These are phyloP conservation scores for Brassica juncea DNA, from an alignment of 345 rosid species.

Conservation along the genomic window DNA sequence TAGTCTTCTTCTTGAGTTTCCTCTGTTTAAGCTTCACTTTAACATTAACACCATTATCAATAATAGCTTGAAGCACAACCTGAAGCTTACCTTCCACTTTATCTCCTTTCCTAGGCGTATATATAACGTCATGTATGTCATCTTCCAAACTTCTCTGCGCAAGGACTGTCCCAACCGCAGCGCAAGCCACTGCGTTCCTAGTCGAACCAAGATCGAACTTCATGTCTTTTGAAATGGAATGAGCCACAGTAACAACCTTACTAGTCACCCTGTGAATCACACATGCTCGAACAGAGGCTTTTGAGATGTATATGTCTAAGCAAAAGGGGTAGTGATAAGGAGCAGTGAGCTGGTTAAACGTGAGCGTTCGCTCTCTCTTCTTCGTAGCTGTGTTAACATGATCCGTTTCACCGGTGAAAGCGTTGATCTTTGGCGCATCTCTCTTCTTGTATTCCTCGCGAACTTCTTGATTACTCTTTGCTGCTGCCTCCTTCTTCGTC, in stretches of 20 bases:
- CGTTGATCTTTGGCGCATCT: conserved; percentile 21
- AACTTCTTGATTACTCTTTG: conserved; percentile 35
- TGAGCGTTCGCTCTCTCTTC: conserved; percentile 59
- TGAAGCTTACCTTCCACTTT: conserved; percentile 76
- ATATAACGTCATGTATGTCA: conserved; percentile 69
- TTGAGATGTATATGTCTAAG: conserved; percentile 76
- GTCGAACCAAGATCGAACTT: conserved; percentile 78
- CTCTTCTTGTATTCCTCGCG: conserved; percentile 38
- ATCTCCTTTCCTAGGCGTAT: conserved; percentile 85
- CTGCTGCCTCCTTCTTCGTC: conserved; percentile 34
- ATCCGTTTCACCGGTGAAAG: conserved; percentile 16
- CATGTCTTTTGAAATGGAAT: conserved; percentile 87
- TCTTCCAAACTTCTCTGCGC: conserved; percentile 80
- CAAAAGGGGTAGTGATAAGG: conserved; percentile 90
- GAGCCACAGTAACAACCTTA: conserved; percentile 84
- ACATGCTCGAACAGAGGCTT: conserved; percentile 82
- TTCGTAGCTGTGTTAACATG: conserved; percentile 4
- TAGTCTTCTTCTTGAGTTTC: conserved; percentile 44
- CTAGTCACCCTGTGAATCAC: conserved; percentile 80
- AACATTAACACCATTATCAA: conserved; percentile 40
- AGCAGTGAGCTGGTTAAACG: conserved; percentile 85
- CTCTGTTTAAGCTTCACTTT: conserved; percentile 47
- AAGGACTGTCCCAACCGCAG: conserved; percentile 67
- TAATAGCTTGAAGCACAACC: conserved; percentile 72
- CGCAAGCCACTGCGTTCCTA: conserved; percentile 66